Evolutionary conservation across 2,329 filamentous ascomycete species (phyloP), one percentile per base, ranked within the genome.

Genomic region (Cryphonectria radicalis): DNA sequence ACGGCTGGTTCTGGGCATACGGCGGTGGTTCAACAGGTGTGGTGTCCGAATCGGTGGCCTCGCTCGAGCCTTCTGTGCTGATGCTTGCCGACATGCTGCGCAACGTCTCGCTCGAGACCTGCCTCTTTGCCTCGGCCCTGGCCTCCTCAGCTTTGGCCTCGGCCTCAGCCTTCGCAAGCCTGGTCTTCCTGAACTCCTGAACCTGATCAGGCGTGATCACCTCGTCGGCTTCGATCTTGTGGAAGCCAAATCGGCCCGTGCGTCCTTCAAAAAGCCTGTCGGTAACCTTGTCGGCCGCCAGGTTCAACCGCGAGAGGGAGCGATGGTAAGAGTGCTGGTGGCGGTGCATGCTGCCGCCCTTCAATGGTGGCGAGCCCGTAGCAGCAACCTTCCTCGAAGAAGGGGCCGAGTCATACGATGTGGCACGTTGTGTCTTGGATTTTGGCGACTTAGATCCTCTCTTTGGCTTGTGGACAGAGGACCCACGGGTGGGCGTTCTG

Each of bases 131-230:
- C 64, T 75, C 72, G 74, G 75, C 68, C 22, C 80, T 70, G 32
- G 73, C 73, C 50, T 72, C 70, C 50, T 73, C 70, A 35, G 63
- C 63, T 28, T 53, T 32, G 13, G 50, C 37, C 65, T 74, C 73
- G 46, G 76, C 70, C 69, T 79, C 75, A 40, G 78, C 73, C 59
- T 80, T 78, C 37, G 79, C 79, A 53, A 81, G 77, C 25, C 82
- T 79, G 68, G 80, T 82, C 76, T 78, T 80, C 65, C 81, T 83
- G 32, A 85, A 81, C 66, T 82, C 81, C 74, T 87, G 83, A 35
- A 89, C 79, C 53, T 84, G 84, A 46, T 83, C 82, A 25, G 87
- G 84, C 14, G 87, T 86, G 17, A 90, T 78, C 81, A 89, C 88
- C 79, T 91, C 88, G 67, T 89, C 86, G 0, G 84, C 88, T 73